phyloP scores from a whole-genome alignment of 108 stramenopile genomes.

The Nitzschia sp. region DNA sequence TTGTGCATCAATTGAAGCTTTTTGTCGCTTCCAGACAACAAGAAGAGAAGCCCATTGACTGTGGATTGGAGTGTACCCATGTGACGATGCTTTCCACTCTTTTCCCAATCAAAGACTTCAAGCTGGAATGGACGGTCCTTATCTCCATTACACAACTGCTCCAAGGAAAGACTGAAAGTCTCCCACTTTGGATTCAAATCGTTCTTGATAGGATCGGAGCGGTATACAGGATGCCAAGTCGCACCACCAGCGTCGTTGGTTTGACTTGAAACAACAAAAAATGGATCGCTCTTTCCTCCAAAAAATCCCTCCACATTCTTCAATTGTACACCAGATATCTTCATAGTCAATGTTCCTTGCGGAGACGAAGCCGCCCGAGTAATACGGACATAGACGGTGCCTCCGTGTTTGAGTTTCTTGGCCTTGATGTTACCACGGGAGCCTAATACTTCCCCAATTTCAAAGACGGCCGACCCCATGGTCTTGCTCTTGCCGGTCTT shows the following conservation, averaged over 20 bases:
- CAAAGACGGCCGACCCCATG: slow-evolving; percentile 71
- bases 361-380: slow-evolving; percentile 19
- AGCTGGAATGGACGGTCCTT: slow-evolving; percentile 49
- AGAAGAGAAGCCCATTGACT: slow-evolving; percentile 39
- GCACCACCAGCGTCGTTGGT: slow-evolving; percentile 47
- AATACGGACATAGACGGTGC: slow-evolving; percentile 53
- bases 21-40: neutral
- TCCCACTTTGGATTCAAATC: slow-evolving; percentile 72
- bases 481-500: slow-evolving; percentile 29
- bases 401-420: slow-evolving; percentile 60
- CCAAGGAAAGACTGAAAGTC: slow-evolving; percentile 43
- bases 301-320: slow-evolving; percentile 83
- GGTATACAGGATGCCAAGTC: slow-evolving; percentile 63
- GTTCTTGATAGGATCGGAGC: slow-evolving; percentile 48
- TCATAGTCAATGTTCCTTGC: slow-evolving; percentile 16
- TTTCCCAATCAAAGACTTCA: slow-evolving; percentile 66
- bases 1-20: slow-evolving; percentile 19
- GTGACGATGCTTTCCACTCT: slow-evolving; percentile 59
- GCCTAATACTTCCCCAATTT: slow-evolving; percentile 73
- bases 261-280: slow-evolving; percentile 54
- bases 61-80: slow-evolving; percentile 78
- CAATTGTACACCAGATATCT: slow-evolving; percentile 57
- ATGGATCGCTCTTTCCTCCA: slow-evolving; percentile 64
- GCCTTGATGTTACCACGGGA: slow-evolving; percentile 68
- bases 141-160: slow-evolving; percentile 57